Base-by-base conservation (phyloP, 2,329 filamentous ascomycete genomes). In the Calonectria multiphialidica region DNA sequence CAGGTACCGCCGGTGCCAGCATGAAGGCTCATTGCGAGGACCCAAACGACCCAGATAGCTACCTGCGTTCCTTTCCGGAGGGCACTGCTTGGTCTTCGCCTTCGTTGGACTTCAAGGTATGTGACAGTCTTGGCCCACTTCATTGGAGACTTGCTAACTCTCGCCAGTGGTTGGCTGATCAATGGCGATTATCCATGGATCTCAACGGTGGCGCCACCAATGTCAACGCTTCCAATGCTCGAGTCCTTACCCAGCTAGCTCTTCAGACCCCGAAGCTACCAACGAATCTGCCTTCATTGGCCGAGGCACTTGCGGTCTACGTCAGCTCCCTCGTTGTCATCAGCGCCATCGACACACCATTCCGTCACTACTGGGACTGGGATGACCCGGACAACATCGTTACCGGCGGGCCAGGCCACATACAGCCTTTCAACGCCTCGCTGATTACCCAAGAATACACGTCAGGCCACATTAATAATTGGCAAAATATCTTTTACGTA, bases 301-400 rank as follows among this genome's bases (percentile, higher is more conserved):
- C 91, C 0, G 94, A 97, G 82, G 92, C 92, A 0, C 81, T 97
- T 0, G 93, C 94, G 0, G 93, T 95, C 0, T 87, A 95, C 77
- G 89, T 90, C 0, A 90, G 91, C 5, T 92, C 90, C 42, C 94
- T 93, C 0, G 81, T 95, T 0, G 87, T 95, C 10, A 86, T 92
- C 50, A 87, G 90, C 10, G 84, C 91, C 2, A 82, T 89, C 10
- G 87, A 90, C 68, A 84, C 92, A 0, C 91, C 93, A 0, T 94
- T 93, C 77, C 84, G 87, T 0, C 89, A 90, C 44, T 87, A 82
- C 66, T 93, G 90, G 87, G 83, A 84, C 13, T 88, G 89, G 74
- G 42, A 75, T 0, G 63, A 70, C 0, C 79, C 81, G 0, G 62
- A 70, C 4, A 77, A 80, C 15, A 76, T 82, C 2, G 82, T 93